Evolutionary conservation across 768 basidiomycete species (phyloP).

Genomic region (Paxillus ammoniavirescens): DNA sequence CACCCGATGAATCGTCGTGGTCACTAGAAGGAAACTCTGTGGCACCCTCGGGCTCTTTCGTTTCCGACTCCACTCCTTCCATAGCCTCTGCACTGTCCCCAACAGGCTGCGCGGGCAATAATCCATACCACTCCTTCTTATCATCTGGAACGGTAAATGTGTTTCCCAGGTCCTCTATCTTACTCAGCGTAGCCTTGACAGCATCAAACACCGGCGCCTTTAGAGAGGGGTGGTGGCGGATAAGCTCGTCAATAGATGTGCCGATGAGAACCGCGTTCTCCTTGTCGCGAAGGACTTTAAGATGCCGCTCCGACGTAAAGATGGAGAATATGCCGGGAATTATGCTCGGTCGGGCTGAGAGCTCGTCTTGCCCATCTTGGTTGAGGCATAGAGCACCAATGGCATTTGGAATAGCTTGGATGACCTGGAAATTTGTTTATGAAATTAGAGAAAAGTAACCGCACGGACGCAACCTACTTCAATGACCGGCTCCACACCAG

Average conservation of each 20-base stretch:
- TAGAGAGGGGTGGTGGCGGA: slow-evolving; percentile 90
- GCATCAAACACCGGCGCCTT: slow-evolving; percentile 79
- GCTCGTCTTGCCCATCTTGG: slow-evolving; percentile 79
- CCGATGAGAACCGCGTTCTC: slow-evolving; percentile 91
- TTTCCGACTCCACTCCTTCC: slow-evolving; percentile 40
- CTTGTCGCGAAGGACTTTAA: slow-evolving; percentile 85
- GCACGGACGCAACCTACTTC: slow-evolving; percentile 52
- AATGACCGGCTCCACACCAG: slow-evolving; percentile 80
- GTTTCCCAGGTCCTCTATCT: slow-evolving; percentile 73
- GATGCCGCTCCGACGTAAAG: slow-evolving; percentile 81
- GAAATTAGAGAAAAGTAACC: neutral
- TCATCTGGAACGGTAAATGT: slow-evolving; percentile 54
- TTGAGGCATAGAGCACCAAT: slow-evolving; percentile 97
- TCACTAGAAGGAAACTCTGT: slow-evolving; percentile 16
- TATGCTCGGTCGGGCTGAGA: slow-evolving; percentile 72
- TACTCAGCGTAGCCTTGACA: slow-evolving; percentile 64
- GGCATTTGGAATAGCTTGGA: slow-evolving; percentile 91
- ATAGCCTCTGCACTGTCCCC: slow-evolving; percentile 41
- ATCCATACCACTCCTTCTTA: slow-evolving; percentile 65
- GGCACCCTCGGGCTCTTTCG: slow-evolving; percentile 17
- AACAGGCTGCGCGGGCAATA: slow-evolving; percentile 35
- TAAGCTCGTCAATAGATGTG: slow-evolving; percentile 89
- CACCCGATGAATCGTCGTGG: slow-evolving; percentile 15
- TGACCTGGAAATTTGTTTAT: slow-evolving; percentile 52
- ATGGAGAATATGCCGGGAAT: slow-evolving; percentile 84